A percentile compares a stretch with the other conserved stretches of the same genome.
These are phyloP conservation scores for Podospora conica DNA, from an alignment of 495 filamentous ascomycete genomes.

Conservation along the genomic window DNA sequence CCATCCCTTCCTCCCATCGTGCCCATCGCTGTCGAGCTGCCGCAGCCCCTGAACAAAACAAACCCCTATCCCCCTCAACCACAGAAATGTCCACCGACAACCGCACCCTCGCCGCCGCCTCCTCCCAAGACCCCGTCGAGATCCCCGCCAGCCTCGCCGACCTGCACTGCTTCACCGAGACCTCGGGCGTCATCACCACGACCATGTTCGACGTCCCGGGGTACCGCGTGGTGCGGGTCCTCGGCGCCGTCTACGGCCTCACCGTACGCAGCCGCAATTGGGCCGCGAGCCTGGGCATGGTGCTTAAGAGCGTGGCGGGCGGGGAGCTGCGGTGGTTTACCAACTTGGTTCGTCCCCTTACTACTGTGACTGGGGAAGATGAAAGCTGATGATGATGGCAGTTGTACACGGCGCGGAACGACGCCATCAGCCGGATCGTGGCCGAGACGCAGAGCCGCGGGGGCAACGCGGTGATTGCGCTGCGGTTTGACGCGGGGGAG, in stretches of 20 bases:
- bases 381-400: conserved; percentile 4
- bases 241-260: conserved; percentile 54
- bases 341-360: conserved; percentile 31
- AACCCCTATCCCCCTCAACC: background rate
- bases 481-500: conserved; percentile 50
- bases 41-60: background rate
- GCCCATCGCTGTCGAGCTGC: too few relatives aligned
- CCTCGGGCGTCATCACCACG: conserved; percentile 51
- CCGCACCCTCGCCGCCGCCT: conserved; percentile 9
- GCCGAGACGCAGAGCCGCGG: conserved; percentile 50
- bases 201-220: conserved; percentile 50
- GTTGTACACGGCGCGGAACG: conserved; percentile 51
- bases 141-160: conserved; percentile 33
- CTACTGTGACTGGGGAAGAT: background rate
- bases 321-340: conserved; percentile 55
- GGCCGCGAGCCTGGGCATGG: conserved; percentile 38
- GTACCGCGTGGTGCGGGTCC: conserved; percentile 50
- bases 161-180: conserved; percentile 54
- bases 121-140: conserved; percentile 17
- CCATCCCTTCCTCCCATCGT: background rate
- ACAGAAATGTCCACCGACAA: conserved; percentile 18
- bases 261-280: conserved; percentile 53
- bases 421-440: conserved; percentile 48
- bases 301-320: conserved; percentile 46
- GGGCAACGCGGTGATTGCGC: conserved; percentile 55